phyloP scores from a whole-genome alignment of 495 filamentous ascomycete genomes.

The Talaromyces trachyspermus region DNA sequence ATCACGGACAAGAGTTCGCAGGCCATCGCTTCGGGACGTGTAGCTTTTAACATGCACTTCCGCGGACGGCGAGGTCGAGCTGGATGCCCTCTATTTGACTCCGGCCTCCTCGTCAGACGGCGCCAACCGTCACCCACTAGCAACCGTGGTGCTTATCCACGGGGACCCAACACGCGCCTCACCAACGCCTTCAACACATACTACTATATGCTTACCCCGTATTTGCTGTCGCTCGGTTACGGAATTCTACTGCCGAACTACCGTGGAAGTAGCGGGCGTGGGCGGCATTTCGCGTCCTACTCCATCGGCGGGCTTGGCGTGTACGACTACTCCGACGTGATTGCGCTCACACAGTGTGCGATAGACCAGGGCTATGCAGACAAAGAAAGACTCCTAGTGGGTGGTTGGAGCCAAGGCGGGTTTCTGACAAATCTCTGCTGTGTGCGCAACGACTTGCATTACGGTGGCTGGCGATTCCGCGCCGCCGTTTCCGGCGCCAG shows the following conservation, averaged over 20 bases:
- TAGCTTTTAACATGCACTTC: conserved; percentile 1
- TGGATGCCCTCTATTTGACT: conserved; percentile 5
- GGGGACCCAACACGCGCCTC: conserved; percentile 24
- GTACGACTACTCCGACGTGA: conserved; percentile 23
- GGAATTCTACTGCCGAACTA: conserved; percentile 24
- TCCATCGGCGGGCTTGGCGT: conserved; percentile 15
- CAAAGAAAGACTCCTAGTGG: conserved; percentile 17
- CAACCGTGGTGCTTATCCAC: conserved; percentile 25
- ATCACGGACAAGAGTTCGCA: conserved; percentile 2
- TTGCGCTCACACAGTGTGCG: conserved; percentile 18
- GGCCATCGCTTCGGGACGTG: conserved; percentile 5
- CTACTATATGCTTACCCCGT: conserved; percentile 18
- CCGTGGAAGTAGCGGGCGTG: conserved; percentile 22
- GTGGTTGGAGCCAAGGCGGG: conserved; percentile 26
- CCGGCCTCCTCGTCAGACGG: conserved; percentile 1
- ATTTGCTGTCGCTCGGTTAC: conserved; percentile 23
- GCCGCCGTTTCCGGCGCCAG: conserved; percentile 18
- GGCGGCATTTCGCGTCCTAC: conserved; percentile 19
- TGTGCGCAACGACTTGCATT: conserved; percentile 10
- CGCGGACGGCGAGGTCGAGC: conserved; percentile 5
- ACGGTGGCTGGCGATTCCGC: conserved; percentile 10
- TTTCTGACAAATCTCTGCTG: conserved; percentile 19
- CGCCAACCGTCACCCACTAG: conserved; percentile 9
- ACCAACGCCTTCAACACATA: conserved; percentile 18
- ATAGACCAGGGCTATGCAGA: conserved; percentile 20